Evolutionary conservation across 306 rosid genomes (phyloP).

Genomic region (Corylus americana): DNA sequence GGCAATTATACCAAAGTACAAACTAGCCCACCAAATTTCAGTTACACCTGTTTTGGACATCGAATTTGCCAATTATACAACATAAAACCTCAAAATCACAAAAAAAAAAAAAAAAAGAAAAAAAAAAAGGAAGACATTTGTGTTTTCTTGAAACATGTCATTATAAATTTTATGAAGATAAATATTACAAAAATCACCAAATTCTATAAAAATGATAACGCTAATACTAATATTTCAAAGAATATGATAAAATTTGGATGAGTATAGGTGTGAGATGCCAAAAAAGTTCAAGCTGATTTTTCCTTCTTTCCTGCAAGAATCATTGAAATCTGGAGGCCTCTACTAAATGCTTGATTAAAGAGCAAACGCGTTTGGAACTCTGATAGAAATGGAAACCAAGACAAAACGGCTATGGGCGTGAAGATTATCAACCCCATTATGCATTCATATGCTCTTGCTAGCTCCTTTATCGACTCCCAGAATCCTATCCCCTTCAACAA

Average conservation of each 20-base stretch:
- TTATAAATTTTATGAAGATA: neutral
- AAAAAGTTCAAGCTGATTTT: neutral
- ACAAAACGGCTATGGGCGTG: constrained; percentile 78
- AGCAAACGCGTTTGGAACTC: constrained; percentile 93
- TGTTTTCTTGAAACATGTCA: neutral
- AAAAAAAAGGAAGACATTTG: too few relatives aligned
- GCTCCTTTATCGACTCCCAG: constrained; percentile 86
- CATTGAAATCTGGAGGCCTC: constrained; percentile 95
- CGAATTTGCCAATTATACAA: too few relatives aligned
- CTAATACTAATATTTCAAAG: neutral
- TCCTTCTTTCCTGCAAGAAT: constrained; percentile 83
- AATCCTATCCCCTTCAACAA: constrained; percentile 53
- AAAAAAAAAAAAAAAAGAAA: too few relatives aligned
- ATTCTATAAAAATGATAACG: neutral
- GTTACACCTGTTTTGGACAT: too few relatives aligned
- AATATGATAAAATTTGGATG: neutral
- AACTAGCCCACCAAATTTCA: too few relatives aligned
- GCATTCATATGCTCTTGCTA: constrained; percentile 84
- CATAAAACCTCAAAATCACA: too few relatives aligned
- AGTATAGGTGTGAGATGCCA: neutral
- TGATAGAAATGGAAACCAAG: constrained; percentile 90
- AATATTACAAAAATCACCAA: neutral
- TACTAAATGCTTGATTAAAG: constrained; percentile 94
- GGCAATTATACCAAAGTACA: too few relatives aligned
- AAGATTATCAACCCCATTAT: constrained; percentile 78